A percentile compares a stretch with the other conserved stretches of the same genome.
These are phyloP conservation scores for Boeremia lycopersici DNA, from an alignment of 2,329 filamentous ascomycete species.

Conservation along the genomic window DNA sequence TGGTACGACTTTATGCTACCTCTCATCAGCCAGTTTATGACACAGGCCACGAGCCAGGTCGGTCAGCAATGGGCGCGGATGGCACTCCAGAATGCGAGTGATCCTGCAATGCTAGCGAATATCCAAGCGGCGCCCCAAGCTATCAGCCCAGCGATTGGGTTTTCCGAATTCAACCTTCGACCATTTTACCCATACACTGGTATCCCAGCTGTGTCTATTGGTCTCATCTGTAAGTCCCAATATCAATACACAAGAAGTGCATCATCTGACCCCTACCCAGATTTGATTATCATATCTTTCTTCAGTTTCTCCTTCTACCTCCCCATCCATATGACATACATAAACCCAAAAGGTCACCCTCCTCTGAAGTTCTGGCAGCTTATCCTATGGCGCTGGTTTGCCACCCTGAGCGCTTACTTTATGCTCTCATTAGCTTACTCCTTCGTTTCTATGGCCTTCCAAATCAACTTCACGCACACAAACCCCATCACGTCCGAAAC, in stretches of 20 bases:
- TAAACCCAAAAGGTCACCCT: slow-evolving; percentile 61
- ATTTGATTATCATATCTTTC: slow-evolving; percentile 70
- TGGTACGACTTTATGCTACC: slow-evolving; percentile 61
- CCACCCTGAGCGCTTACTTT: slow-evolving; percentile 64
- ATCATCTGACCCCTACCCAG: slow-evolving; percentile 5
- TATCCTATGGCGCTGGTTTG: slow-evolving; percentile 62
- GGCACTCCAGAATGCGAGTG: slow-evolving; percentile 51
- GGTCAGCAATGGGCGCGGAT: slow-evolving; percentile 53
- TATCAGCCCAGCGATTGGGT: slow-evolving; percentile 62
- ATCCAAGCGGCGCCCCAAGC: slow-evolving; percentile 59
- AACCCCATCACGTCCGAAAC: slow-evolving; percentile 55
- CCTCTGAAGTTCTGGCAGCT: slow-evolving; percentile 64
- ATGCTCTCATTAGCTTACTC: slow-evolving; percentile 68
- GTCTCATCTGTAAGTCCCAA: slow-evolving; percentile 58
- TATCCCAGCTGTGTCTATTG: slow-evolving; percentile 65
- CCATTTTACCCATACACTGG: slow-evolving; percentile 62
- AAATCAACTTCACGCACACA: slow-evolving; percentile 60
- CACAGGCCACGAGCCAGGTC: slow-evolving; percentile 55
- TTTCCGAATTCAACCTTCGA: slow-evolving; percentile 62
- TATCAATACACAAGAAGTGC: background rate
- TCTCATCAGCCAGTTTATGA: slow-evolving; percentile 55
- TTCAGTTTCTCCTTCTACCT: slow-evolving; percentile 70
- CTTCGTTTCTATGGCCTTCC: slow-evolving; percentile 67
- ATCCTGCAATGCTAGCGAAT: slow-evolving; percentile 49
- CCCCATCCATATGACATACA: slow-evolving; percentile 66